phyloP scores from a whole-genome alignment of 371 early-diverging fungal species.

The Entomophthora muscae region DNA sequence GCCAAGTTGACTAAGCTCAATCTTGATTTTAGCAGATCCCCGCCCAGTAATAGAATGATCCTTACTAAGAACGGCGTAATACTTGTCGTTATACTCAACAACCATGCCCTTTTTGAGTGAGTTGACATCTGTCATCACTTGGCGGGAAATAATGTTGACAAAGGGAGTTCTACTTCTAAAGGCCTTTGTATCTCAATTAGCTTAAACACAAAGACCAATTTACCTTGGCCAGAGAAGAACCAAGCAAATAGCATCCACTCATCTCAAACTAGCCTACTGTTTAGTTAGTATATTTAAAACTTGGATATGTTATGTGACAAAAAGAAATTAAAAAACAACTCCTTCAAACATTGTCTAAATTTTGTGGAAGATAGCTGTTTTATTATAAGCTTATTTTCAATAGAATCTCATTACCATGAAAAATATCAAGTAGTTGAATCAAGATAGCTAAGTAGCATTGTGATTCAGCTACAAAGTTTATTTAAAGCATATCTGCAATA shows the following conservation, averaged over 20 bases:
- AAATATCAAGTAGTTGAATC: too few relatives aligned
- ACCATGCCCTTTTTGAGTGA: neutral
- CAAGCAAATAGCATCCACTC: neutral
- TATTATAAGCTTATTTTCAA: too few relatives aligned
- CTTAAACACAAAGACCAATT: neutral
- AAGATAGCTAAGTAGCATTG: too few relatives aligned
- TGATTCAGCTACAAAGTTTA: too few relatives aligned
- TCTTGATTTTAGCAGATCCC: neutral
- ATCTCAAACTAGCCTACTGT: neutral
- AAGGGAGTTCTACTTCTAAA: neutral
- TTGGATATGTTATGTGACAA: too few relatives aligned
- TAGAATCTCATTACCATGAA: too few relatives aligned
- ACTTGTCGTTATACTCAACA: neutral
- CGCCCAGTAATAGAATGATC: constrained; percentile 2
- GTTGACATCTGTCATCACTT: constrained; percentile 5
- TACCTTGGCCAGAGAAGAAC: neutral
- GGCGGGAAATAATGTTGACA: neutral
- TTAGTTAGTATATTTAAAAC: too few relatives aligned
- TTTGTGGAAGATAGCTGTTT: too few relatives aligned
- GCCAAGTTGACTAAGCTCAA: neutral
- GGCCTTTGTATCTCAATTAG: neutral
- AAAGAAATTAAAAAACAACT: too few relatives aligned
- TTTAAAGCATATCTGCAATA: too few relatives aligned
- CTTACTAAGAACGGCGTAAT: neutral
- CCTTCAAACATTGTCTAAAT: too few relatives aligned